phyloP scores from a whole-genome alignment of 2,329 filamentous ascomycete genomes.

The Acrocalymma vagum region DNA sequence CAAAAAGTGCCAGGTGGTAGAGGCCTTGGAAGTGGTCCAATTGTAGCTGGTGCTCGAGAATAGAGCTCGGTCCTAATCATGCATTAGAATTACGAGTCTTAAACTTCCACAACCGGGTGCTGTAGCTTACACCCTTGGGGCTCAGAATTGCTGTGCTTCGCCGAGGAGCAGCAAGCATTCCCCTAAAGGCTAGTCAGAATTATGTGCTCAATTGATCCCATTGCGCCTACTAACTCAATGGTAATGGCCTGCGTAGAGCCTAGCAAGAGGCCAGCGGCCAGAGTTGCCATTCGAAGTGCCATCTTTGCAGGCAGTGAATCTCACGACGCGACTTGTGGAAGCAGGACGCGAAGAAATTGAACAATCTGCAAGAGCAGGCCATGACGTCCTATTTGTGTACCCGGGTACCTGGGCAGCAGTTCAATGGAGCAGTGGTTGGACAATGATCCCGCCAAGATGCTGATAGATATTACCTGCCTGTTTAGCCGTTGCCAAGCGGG shows the following conservation, averaged over 20 bases:
- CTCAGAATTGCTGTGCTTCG: conserved; percentile 42
- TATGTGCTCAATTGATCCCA: neutral
- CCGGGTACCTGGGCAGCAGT: conserved; percentile 17
- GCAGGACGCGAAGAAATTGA: too few relatives aligned
- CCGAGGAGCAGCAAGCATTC: conserved; percentile 36
- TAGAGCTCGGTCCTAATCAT: conserved; percentile 36
- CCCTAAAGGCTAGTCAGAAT: conserved; percentile 20
- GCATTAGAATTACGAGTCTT: neutral
- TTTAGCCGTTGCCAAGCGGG: too few relatives aligned
- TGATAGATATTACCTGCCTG: too few relatives aligned
- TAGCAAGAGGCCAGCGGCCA: conserved; percentile 36
- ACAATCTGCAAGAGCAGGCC: too few relatives aligned
- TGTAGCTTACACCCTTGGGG: conserved; percentile 37
- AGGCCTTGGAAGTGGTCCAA: conserved; percentile 42
- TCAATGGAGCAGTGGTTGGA: conserved; percentile 13
- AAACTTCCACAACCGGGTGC: neutral
- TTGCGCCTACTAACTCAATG: conserved; percentile 28
- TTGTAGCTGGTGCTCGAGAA: conserved; percentile 46
- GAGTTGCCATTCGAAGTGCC: conserved; percentile 32
- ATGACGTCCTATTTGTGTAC: conserved; percentile 25
- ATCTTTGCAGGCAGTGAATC: conserved; percentile 25
- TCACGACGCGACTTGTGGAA: conserved; percentile 3
- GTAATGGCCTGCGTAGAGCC: conserved; percentile 34
- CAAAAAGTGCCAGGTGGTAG: conserved; percentile 59
- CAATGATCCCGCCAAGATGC: too few relatives aligned